These are phyloP conservation scores for Friedmanniomyces simplex DNA, from an alignment of 495 filamentous ascomycete genomes.

Conservation along the genomic window DNA sequence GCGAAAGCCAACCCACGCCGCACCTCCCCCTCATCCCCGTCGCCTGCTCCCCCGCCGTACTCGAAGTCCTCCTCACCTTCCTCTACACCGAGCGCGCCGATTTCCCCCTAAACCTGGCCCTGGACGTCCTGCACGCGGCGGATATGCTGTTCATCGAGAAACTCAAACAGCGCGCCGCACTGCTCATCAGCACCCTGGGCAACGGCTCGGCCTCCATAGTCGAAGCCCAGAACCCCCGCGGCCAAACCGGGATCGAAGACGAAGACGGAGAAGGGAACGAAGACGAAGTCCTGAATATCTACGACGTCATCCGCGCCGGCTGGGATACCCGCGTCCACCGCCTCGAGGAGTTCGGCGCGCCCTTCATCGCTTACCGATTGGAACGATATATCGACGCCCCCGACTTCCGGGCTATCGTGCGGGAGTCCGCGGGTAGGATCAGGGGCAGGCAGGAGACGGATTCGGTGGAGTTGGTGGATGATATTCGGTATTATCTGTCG, in stretches of 20 bases:
- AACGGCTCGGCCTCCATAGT: slow-evolving; percentile 50
- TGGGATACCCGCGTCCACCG: slow-evolving; percentile 82
- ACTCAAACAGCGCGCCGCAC: slow-evolving; percentile 75
- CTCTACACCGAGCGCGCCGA: slow-evolving; percentile 82
- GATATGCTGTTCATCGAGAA: slow-evolving; percentile 90
- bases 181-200: slow-evolving; percentile 77
- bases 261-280: too few species aligned
- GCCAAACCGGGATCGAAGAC: too few species aligned
- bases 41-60: slow-evolving; percentile 69
- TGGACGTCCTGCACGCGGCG: slow-evolving; percentile 75
- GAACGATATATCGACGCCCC: slow-evolving; percentile 80
- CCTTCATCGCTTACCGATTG: slow-evolving; percentile 76
- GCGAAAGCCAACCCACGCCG: slow-evolving; percentile 66
- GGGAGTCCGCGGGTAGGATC: slow-evolving; percentile 72
- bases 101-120: slow-evolving; percentile 68
- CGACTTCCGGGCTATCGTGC: slow-evolving; percentile 78
- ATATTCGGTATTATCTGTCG: slow-evolving; percentile 86
- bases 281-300: slow-evolving; percentile 48
- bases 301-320: slow-evolving; percentile 80
- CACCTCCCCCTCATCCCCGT: slow-evolving; percentile 70
- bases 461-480: slow-evolving; percentile 70
- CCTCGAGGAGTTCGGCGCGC: slow-evolving; percentile 83
- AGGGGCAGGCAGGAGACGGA: slow-evolving; percentile 84
- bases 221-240: too few species aligned
- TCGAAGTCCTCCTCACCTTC: slow-evolving; percentile 76